Conservation (phyloP, 805 yeast species). For the Sugiyamaella chiloensis region DNA sequence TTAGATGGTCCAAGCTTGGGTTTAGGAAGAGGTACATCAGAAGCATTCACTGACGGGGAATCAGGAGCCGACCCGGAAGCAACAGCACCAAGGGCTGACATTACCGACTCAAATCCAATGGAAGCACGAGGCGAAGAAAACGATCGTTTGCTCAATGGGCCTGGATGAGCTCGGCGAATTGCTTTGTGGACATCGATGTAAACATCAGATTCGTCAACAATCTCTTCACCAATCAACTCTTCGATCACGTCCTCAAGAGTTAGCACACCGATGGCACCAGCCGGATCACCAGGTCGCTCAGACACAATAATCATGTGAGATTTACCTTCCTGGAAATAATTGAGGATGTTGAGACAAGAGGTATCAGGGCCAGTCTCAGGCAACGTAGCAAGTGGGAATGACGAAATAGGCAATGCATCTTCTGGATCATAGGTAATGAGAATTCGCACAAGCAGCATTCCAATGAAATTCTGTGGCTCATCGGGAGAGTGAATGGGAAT, state of each 20-base stretch:
- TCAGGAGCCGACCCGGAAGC: not conserved
- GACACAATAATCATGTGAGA: constrained; percentile 96
- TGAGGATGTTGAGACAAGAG: constrained; percentile 87
- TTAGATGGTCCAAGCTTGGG: constrained; percentile 52
- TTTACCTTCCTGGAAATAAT: constrained; percentile 96
- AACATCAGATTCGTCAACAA: constrained; percentile 94
- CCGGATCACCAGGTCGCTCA: constrained; percentile 66
- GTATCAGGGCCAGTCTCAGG: constrained; percentile 93
- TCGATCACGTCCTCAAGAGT: constrained; percentile 98
- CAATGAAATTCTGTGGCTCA: constrained; percentile 87
- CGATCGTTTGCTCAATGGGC: constrained; percentile 31
- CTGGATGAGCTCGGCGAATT: constrained; percentile 53
- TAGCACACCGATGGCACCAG: constrained; percentile 84
- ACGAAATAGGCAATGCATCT: constrained; percentile 86
- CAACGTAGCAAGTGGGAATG: constrained; percentile 91
- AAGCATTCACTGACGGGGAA: not conserved
- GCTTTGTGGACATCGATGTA: constrained; percentile 86
- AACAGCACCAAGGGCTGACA: constrained; percentile 8
- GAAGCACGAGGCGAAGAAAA: constrained; percentile 11
- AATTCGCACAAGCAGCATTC: constrained; percentile 90
- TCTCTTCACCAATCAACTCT: constrained; percentile 95
- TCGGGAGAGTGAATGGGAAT: constrained; percentile 90
- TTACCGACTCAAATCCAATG: constrained; percentile 10
- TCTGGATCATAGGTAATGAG: constrained; percentile 95
- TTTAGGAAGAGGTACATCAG: constrained; percentile 4